Evolutionary conservation across 1,139 yeast species (phyloP), one percentile per base, ranked within the genome.

Genomic region (Taiozyma sp.): DNA sequence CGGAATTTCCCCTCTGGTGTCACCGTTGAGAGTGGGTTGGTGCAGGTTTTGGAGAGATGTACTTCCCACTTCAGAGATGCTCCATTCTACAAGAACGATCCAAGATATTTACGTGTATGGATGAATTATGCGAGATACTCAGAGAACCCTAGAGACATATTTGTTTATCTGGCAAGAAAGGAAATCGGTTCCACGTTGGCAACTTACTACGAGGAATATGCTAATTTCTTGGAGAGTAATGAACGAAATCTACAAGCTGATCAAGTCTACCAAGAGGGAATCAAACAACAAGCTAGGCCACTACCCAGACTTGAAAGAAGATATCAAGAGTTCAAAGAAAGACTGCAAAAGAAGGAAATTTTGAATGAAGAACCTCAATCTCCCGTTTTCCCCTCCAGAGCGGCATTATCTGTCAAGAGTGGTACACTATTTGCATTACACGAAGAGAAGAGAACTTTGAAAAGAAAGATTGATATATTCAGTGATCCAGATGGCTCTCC

Each of bases 31-130:
- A 85, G 90, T 56, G 91, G 90, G 0, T 71, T 89, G 48, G 69
- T 89, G 21, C 73, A 70, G 24, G 66, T 88, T 6, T 71, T 90
- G 29, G 97, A 90, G 63, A 69, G 83, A 47, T 85, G 95, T 57
- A 83, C 96, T 0, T 77, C 83, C 37, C 74, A 75, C 56, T 88
- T 89, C 62, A 73, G 85, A 58, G 90, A 86, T 59, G 75, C 76
- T 28, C 65, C 69, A 1, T 80, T 79, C 57, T 91, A 90, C 66
- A 84, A 82, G 55, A 86, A 91, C 64, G 97, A 91, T 63, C 80
- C 90, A 0, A 69, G 97, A 47, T 91, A 88, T 64, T 68, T 93
- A 49, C 77, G 76, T 55, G 75, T 90, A 1, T 93, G 99, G 97
- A 68, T 91, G 47, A 83, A 81, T 53, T 88, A 87, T 63, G 80